Evolutionary conservation across 768 basidiomycete genomes (phyloP), one percentile per base, ranked within the genome.

Genomic region (Nidularia pulvinata): DNA sequence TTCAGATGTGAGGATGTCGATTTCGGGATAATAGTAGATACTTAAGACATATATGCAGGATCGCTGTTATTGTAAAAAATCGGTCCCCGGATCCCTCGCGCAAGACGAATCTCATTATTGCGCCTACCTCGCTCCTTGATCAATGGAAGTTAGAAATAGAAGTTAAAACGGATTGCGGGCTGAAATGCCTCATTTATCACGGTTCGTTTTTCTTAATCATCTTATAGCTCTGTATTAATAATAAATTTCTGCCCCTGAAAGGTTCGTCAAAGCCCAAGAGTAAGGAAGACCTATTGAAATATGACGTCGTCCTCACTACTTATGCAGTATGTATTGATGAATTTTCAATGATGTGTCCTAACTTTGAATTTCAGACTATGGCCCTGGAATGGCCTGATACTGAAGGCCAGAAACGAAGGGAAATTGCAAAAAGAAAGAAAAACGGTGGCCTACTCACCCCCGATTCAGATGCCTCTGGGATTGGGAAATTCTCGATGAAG

Each of bases 271-370:
- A 79, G 56, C 71, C 74, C 14, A 80, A 70, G 58, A 76, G 63
- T 33, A 70, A 68, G 49, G 69, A 75, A 7, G 76, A 83, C 13
- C 58, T 92, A 2, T 60, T 78, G 53, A 67, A 78, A 45, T 80
- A 82, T 61, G 86, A 90, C 58, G 73, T 88, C 3, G 80, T 90
- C 7, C 57, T 89, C 35, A 88, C 88, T 1, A 81, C 80, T 1
- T 81, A 70, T 54, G 64, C 66, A 4, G 80, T 81, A 59, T 6
- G 70, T 55, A n/a, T 19, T 35, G 11, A 3, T 46, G 19, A 25
- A 42, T 46, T 22, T 39, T 1, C 14, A 22, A 32, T 30, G 45
- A 33, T 10, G 37, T 36, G 9, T 14, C 51, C 4, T 44, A 51
- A 37, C n/a, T 35, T 25, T 42, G 36, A 49, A 14, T 36, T 44